A percentile compares a stretch with the other conserved stretches of the same genome.
Evolutionary conservation across 371 early-diverging fungal species (phyloP).

Genomic region (Fennellomyces sp.): DNA sequence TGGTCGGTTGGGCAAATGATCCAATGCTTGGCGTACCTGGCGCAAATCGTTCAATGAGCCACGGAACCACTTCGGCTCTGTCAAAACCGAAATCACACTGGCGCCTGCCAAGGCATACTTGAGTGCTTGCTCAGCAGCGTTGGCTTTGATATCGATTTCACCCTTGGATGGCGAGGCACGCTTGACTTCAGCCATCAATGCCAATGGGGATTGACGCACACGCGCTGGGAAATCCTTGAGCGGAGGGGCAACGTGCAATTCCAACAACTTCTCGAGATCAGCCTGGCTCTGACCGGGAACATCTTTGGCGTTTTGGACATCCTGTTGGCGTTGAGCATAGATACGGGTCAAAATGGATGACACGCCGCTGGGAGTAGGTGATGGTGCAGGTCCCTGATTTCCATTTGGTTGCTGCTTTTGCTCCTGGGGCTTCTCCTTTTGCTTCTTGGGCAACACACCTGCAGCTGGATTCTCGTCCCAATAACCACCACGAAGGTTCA

Average conservation of each 20-base stretch:
- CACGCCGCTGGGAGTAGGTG: conserved; percentile 5
- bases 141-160: conserved; percentile 77
- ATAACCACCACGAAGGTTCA: conserved; percentile 80
- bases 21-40: conserved; percentile 75
- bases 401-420: conserved; percentile 7
- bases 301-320: conserved; percentile 73
- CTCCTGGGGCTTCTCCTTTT: conserved; percentile 6
- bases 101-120: conserved; percentile 90
- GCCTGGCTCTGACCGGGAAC: conserved; percentile 74
- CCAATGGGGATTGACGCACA: conserved; percentile 57
- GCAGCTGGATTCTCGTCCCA: conserved; percentile 79
- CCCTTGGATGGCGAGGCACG: conserved; percentile 98
- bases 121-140: conserved; percentile 86
- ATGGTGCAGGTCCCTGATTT: conserved; percentile 18
- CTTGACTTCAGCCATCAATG: conserved; percentile 96
- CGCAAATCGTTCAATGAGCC: conserved; percentile 90
- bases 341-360: conserved; percentile 70
- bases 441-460: conserved; percentile 42
- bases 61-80: conserved; percentile 98
- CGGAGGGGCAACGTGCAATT: conserved; percentile 75
- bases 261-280: conserved; percentile 72
- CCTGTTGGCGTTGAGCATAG: conserved; percentile 75
- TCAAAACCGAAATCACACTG: conserved; percentile 92
- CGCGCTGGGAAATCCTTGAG: conserved; percentile 79
- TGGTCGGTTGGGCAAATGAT: conserved; percentile 74